phyloP scores from a whole-genome alignment of 805 yeast species.

The Schizosaccharomyces osmophilus region DNA sequence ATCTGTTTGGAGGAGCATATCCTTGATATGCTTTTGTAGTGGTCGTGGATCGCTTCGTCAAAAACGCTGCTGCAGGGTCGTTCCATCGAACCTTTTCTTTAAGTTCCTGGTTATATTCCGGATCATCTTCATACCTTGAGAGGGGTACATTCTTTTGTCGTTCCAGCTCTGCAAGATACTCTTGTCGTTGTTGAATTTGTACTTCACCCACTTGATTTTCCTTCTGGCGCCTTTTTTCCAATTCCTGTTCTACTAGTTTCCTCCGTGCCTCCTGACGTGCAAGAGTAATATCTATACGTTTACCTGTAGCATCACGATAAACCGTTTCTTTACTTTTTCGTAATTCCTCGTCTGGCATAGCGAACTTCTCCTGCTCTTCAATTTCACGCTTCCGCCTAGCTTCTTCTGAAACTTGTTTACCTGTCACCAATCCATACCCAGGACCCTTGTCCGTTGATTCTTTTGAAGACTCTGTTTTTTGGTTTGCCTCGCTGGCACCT shows the following conservation, averaged over 20 bases:
- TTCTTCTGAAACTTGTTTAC: slow-evolving; percentile 18
- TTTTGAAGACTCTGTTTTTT: too few relatives aligned
- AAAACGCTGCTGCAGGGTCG: slow-evolving; percentile 38
- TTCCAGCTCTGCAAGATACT: slow-evolving; percentile 14
- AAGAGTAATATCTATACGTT: slow-evolving; percentile 21
- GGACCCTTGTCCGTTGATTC: background rate
- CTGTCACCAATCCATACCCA: slow-evolving; percentile 4
- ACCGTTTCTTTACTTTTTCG: slow-evolving; percentile 18
- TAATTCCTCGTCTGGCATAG: background rate
- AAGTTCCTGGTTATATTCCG: slow-evolving; percentile 16
- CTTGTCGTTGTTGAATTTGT: slow-evolving; percentile 17
- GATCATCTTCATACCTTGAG: slow-evolving; percentile 18
- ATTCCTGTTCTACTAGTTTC: slow-evolving; percentile 10
- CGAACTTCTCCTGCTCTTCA: slow-evolving; percentile 3
- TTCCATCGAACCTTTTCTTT: slow-evolving; percentile 21
- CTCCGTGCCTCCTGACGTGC: slow-evolving; percentile 10
- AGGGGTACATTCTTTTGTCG: slow-evolving; percentile 11
- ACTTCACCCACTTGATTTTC: slow-evolving; percentile 18
- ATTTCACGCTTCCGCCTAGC: slow-evolving; percentile 6
- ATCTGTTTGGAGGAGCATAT: slow-evolving; percentile 41
- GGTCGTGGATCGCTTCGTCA: slow-evolving; percentile 10
- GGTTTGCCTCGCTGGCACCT: background rate
- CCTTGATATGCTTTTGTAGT: slow-evolving; percentile 22
- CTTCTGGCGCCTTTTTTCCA: slow-evolving; percentile 11
- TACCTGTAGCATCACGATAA: slow-evolving; percentile 40